A percentile compares a stretch with the other conserved stretches of the same genome.
Evolutionary conservation across 148 eudicot genomes (phyloP).

Genomic region (Rhododendron kiyosumense): DNA sequence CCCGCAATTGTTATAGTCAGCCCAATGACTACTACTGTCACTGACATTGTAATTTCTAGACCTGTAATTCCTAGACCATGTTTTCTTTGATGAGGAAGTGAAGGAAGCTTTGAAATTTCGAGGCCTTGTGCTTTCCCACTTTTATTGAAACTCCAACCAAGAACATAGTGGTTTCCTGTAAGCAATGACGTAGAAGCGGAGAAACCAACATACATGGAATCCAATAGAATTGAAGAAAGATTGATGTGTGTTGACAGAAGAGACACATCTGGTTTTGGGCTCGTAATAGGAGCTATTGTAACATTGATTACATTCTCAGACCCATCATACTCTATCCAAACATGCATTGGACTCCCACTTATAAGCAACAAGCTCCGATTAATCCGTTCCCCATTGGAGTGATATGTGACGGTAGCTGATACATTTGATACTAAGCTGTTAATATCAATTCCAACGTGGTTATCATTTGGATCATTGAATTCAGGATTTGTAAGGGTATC

Average conservation of each 20-base stretch:
- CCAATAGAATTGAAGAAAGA: constrained; percentile 21
- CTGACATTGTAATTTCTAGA: too few relatives aligned
- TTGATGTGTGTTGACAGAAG: constrained; percentile 16
- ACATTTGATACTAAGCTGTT: constrained; percentile 27
- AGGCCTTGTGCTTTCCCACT: too few relatives aligned
- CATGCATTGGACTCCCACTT: constrained; percentile 30
- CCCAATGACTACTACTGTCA: too few relatives aligned
- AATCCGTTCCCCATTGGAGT: constrained; percentile 10
- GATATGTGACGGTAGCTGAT: constrained; percentile 29
- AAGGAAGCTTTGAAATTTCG: too few relatives aligned
- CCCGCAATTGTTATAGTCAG: too few relatives aligned
- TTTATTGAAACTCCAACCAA: too few relatives aligned
- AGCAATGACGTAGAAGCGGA: accelerated
- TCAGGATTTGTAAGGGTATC: too few relatives aligned
- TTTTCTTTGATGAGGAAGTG: too few relatives aligned
- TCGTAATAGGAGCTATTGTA: constrained; percentile 29
- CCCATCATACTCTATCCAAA: constrained; percentile 41
- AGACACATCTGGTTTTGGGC: constrained; percentile 17
- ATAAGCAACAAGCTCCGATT: constrained; percentile 13
- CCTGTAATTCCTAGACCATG: too few relatives aligned
- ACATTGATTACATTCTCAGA: constrained; percentile 20
- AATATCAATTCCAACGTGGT: constrained; percentile 36
- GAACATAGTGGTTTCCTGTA: too few relatives aligned
- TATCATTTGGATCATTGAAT: neutral
- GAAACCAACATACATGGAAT: constrained; percentile 27